phyloP scores from a whole-genome alignment of 169 alveolate species.

The Plasmodium billcollinsi region DNA sequence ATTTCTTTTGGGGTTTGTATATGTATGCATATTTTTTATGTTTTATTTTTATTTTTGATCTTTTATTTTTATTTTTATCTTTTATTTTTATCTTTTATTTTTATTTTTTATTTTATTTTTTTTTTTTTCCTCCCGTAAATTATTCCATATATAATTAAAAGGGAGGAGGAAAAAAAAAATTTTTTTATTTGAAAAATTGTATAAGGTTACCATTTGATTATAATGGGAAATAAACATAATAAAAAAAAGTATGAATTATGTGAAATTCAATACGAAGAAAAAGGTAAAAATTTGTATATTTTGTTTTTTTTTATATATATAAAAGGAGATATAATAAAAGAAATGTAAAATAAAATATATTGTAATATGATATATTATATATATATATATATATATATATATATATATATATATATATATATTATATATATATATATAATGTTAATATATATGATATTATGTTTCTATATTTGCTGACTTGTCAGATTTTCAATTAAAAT shows the following conservation, averaged over 20 bases:
- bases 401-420: constrained; percentile 1
- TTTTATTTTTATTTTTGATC: too few species aligned
- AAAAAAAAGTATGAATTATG: constrained; percentile 58
- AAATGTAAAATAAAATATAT: background rate
- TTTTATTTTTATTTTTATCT: too few species aligned
- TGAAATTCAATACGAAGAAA: constrained; percentile 64
- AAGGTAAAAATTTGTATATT: background rate
- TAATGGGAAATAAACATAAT: constrained; percentile 58
- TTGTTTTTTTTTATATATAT: too few species aligned
- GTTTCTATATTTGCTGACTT: background rate
- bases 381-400: constrained; percentile 1
- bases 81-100: too few species aligned
- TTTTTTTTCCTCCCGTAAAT: too few species aligned
- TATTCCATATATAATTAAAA: too few species aligned
- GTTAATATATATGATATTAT: background rate
- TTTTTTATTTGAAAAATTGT: constrained; percentile 2
- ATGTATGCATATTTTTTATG: too few species aligned
- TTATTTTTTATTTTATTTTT: too few species aligned
- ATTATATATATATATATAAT: constrained; percentile 7
- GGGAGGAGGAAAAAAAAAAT: background rate
- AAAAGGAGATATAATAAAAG: too few species aligned
- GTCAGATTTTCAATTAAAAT: constrained; percentile 42
- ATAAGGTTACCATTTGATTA: constrained; percentile 8
- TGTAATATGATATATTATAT: background rate
- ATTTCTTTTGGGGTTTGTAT: too few species aligned